These are phyloP conservation scores for Solanum arcanum DNA, from an alignment of 257 asterid genomes.

Conservation along the genomic window DNA sequence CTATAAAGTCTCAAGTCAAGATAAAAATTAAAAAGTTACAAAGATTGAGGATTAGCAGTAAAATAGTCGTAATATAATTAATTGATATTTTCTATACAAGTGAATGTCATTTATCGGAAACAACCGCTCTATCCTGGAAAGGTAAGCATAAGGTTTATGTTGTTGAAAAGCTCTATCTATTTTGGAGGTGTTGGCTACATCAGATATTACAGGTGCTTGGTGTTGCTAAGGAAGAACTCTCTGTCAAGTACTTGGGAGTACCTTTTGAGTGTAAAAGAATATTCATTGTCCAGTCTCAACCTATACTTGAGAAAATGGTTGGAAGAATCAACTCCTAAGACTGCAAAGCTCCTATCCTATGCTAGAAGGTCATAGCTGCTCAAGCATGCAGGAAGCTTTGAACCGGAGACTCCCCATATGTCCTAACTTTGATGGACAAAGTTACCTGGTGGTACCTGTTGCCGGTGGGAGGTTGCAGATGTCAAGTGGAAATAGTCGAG, in stretches of 20 bases:
- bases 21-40: background rate
- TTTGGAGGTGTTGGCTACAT: background rate
- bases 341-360: background rate
- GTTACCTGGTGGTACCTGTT: too few species aligned
- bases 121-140: too few species aligned
- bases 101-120: too few species aligned
- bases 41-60: background rate
- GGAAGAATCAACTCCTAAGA: background rate
- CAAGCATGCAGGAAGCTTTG: background rate
- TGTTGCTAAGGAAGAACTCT: background rate
- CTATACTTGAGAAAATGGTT: background rate
- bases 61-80: background rate
- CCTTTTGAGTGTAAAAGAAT: background rate
- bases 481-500: too few species aligned
- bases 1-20: background rate
- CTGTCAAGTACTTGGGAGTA: background rate
- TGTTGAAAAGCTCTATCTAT: background rate
- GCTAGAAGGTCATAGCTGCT: background rate
- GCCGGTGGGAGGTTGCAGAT: too few species aligned
- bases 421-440: too few species aligned
- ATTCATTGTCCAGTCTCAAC: background rate
- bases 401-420: too few species aligned
- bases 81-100: too few species aligned
- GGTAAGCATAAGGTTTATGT: too few species aligned
- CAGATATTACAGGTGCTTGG: too few species aligned